Percentiles rank a stretch among this genome's conserved stretches.
Evolutionary conservation across 495 filamentous ascomycete genomes (phyloP).

Genomic region (Penicillium daleae): DNA sequence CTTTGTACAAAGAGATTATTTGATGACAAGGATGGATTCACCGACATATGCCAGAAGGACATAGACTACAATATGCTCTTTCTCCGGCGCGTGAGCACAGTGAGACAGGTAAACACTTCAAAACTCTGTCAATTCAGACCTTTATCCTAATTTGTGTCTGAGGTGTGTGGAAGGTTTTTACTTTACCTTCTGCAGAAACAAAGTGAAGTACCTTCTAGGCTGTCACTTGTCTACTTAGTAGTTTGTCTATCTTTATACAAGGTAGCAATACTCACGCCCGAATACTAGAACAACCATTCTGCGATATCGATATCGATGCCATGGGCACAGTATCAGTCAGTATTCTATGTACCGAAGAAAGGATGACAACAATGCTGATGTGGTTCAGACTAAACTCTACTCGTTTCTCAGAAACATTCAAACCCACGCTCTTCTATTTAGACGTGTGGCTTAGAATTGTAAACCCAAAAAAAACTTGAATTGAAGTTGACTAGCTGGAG

Average conservation of each 20-base stretch:
- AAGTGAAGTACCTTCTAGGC: neutral
- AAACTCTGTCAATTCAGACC: neutral
- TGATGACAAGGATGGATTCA: neutral
- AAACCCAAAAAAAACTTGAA: neutral
- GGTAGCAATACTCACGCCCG: too few species aligned
- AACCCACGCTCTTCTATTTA: neutral
- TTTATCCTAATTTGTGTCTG: neutral
- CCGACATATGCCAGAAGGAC: neutral
- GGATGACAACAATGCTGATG: neutral
- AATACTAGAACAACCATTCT: too few species aligned
- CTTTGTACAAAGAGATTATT: neutral
- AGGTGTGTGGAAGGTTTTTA: too few species aligned
- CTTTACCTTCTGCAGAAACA: too few species aligned
- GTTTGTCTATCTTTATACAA: neutral
- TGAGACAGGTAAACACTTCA: neutral
- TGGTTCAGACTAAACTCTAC: neutral
- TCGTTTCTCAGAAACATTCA: neutral
- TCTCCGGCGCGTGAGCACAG: neutral
- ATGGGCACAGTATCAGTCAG: too few species aligned
- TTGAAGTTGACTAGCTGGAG: neutral
- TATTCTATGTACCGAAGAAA: too few species aligned
- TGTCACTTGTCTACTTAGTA: neutral
- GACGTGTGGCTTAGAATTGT: neutral
- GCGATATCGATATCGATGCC: too few species aligned
- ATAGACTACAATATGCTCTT: neutral